Conservation (phyloP, 2,329 filamentous ascomycete genomes). For the Bipolaris zeicola region DNA sequence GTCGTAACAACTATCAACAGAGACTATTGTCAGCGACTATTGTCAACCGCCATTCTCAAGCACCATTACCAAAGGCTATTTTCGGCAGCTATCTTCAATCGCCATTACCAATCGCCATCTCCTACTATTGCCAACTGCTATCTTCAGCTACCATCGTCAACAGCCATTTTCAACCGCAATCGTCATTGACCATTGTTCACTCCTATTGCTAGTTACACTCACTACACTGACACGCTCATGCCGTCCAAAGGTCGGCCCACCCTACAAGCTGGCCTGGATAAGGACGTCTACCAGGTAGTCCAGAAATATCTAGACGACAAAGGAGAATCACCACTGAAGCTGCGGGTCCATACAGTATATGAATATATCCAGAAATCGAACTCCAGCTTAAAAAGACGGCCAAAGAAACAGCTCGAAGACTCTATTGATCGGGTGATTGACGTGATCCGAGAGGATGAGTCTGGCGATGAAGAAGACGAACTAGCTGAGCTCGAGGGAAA, state of each 20-base stretch:
- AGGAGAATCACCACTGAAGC: slow-evolving; percentile 51
- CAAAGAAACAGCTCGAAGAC: slow-evolving; percentile 81
- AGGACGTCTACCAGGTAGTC: slow-evolving; percentile 74
- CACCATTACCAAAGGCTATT: not conserved
- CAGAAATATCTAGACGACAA: slow-evolving; percentile 75
- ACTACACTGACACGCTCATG: slow-evolving; percentile 23
- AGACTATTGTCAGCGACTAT: not conserved
- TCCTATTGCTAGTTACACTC: too few species aligned
- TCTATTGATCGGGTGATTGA: slow-evolving; percentile 82
- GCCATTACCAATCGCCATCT: too few species aligned
- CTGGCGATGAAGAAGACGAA: slow-evolving; percentile 54
- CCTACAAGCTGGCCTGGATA: slow-evolving; percentile 51
- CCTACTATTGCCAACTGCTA: too few species aligned
- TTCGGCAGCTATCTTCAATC: too few species aligned
- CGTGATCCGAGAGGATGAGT: slow-evolving; percentile 70
- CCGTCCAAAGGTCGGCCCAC: slow-evolving; percentile 36
- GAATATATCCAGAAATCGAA: slow-evolving; percentile 84
- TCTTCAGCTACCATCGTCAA: too few species aligned
- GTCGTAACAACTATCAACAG: not conserved
- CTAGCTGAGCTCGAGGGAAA: slow-evolving; percentile 55
- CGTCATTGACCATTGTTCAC: too few species aligned
- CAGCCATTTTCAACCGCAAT: too few species aligned
- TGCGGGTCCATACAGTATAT: slow-evolving; percentile 70
- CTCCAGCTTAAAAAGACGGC: slow-evolving; percentile 80
- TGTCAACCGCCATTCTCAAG: too few species aligned